Evolutionary conservation across 1,139 yeast species (phyloP).

Genomic region (Kazachstania sp.): DNA sequence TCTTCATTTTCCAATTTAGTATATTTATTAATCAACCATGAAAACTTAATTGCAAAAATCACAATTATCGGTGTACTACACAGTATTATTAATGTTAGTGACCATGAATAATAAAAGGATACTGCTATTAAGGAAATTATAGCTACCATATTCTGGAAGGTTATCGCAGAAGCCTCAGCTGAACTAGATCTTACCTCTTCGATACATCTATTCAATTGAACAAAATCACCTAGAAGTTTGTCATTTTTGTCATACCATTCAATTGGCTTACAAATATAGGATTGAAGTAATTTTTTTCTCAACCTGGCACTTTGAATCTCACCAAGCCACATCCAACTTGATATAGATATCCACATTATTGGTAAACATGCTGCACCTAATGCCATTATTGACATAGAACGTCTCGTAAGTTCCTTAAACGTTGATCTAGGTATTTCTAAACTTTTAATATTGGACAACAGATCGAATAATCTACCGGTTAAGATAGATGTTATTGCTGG

Average conservation of each 20-base stretch:
- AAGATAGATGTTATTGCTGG: constrained; percentile 59
- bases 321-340: constrained; percentile 63
- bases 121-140: constrained; percentile 51
- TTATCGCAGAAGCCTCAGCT: constrained; percentile 56
- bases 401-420: constrained; percentile 37
- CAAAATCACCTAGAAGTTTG: constrained; percentile 52
- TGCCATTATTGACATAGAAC: constrained; percentile 47
- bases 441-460: constrained; percentile 36
- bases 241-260: constrained; percentile 52
- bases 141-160: constrained; percentile 45
- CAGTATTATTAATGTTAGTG: constrained; percentile 64
- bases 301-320: constrained; percentile 60
- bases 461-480: constrained; percentile 55
- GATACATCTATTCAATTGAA: constrained; percentile 62
- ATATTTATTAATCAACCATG: constrained; percentile 42
- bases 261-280: constrained; percentile 35
- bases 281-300: constrained; percentile 37
- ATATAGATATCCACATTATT: constrained; percentile 48
- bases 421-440: constrained; percentile 34
- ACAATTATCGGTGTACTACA: constrained; percentile 65
- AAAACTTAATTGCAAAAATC: constrained; percentile 41
- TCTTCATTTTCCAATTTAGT: constrained; percentile 50
- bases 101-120: constrained; percentile 76
- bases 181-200: constrained; percentile 69
- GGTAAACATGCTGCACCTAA: constrained; percentile 49